Conservation (phyloP, 768 basidiomycete genomes). For the Xerocomellus intermedius region DNA sequence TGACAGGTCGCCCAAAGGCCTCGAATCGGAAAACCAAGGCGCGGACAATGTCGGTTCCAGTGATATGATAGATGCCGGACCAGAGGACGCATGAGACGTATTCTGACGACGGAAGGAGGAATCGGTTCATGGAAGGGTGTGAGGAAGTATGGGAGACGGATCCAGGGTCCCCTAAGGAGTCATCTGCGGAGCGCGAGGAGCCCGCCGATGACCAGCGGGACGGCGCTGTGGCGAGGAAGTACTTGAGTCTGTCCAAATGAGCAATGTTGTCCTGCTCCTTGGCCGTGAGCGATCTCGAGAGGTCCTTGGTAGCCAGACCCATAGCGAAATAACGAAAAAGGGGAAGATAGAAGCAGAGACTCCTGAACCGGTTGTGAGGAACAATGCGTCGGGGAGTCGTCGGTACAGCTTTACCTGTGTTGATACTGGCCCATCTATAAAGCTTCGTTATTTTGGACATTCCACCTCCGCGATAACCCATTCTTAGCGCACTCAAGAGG, state of each 20-base stretch:
- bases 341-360: slow-evolving; percentile 4
- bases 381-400: slow-evolving; percentile 12
- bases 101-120: slow-evolving; percentile 83
- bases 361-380: slow-evolving; percentile 8
- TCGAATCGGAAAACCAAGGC: slow-evolving; percentile 94
- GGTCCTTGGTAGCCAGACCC: slow-evolving; percentile 28
- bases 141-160: slow-evolving; percentile 45
- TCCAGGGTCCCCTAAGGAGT: slow-evolving; percentile 12
- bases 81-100: slow-evolving; percentile 90
- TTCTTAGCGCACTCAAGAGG: slow-evolving; percentile 19
- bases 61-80: slow-evolving; percentile 90
- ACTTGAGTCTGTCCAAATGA: slow-evolving; percentile 82
- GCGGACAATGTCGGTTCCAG: slow-evolving; percentile 95
- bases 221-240: slow-evolving; percentile 85
- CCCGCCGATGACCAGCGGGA: slow-evolving; percentile 58
- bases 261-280: slow-evolving; percentile 69
- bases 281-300: slow-evolving; percentile 51
- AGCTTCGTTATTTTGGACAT: slow-evolving; percentile 20
- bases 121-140: slow-evolving; percentile 82
- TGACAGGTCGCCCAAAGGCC: slow-evolving; percentile 87
- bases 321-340: slow-evolving; percentile 21
- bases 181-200: slow-evolving; percentile 28
- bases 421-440: slow-evolving; percentile 27
- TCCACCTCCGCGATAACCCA: slow-evolving; percentile 25
- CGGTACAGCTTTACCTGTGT: slow-evolving; percentile 15